These are phyloP conservation scores for Cystofilobasidium capitatum DNA, from an alignment of 768 basidiomycete genomes.

Conservation along the genomic window DNA sequence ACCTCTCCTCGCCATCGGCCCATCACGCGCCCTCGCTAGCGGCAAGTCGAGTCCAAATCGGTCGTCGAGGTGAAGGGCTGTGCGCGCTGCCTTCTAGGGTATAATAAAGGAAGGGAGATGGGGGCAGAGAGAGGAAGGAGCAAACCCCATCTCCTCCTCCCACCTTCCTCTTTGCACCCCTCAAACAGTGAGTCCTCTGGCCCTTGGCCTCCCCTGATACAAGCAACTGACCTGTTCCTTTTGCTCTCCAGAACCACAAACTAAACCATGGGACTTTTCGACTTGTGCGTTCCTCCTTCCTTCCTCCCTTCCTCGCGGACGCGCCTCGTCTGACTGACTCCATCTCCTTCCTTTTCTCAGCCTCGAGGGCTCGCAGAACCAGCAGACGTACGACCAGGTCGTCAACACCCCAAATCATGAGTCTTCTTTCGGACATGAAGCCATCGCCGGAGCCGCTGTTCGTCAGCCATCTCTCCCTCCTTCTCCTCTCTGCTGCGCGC, in stretches of 20 bases:
- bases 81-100: too few species aligned
- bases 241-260: background rate
- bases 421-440: constrained; percentile 1
- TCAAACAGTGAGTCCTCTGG: too few species aligned
- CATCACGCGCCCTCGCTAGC: too few species aligned
- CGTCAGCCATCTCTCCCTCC: background rate
- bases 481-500: background rate
- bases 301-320: background rate
- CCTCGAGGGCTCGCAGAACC: constrained; percentile 4
- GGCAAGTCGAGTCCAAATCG: too few species aligned
- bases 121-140: too few species aligned
- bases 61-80: too few species aligned
- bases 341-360: background rate
- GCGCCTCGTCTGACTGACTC: background rate
- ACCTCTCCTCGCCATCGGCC: too few species aligned
- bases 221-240: background rate
- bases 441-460: background rate
- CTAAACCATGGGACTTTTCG: background rate
- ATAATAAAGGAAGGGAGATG: too few species aligned
- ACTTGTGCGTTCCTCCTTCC: background rate
- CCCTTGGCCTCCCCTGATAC: too few species aligned
- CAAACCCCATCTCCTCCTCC: too few species aligned
- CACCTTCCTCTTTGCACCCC: too few species aligned
- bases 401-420: background rate
- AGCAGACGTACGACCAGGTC: background rate